phyloP scores from a whole-genome alignment of 805 yeast species.

The Pichia deserticola region DNA sequence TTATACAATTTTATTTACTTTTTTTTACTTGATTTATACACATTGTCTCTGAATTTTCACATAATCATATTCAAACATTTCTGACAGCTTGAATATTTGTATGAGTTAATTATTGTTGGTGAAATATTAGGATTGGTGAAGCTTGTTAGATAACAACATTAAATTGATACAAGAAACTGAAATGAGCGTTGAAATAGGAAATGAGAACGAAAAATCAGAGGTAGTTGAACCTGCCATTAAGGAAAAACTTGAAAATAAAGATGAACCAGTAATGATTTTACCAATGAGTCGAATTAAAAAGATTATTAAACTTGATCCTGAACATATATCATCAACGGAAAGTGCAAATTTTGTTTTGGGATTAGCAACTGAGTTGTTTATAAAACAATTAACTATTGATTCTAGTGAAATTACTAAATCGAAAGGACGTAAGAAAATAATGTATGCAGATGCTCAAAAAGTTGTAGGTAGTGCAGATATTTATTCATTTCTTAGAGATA shows the following conservation, averaged over 20 bases:
- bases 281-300: conserved; percentile 67
- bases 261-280: conserved; percentile 25
- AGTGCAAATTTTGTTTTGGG: conserved; percentile 70
- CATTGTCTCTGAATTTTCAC: too few species aligned
- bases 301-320: conserved; percentile 71
- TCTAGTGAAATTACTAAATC: conserved; percentile 58
- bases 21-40: too few species aligned
- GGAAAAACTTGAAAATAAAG: conserved; percentile 2
- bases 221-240: neutral
- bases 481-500: conserved; percentile 53
- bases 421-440: conserved; percentile 61
- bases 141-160: too few species aligned
- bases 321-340: conserved; percentile 57
- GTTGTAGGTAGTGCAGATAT: conserved; percentile 56
- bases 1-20: too few species aligned
- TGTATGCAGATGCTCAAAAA: conserved; percentile 59
- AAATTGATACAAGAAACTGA: too few species aligned
- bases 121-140: too few species aligned
- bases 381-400: conserved; percentile 63
- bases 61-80: too few species aligned
- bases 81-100: too few species aligned
- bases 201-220: too few species aligned
- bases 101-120: too few species aligned
- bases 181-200: too few species aligned
- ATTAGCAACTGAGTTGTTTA: conserved; percentile 69